Conservation (phyloP, 441 rosid species). For the Pelargonium australe region DNA sequence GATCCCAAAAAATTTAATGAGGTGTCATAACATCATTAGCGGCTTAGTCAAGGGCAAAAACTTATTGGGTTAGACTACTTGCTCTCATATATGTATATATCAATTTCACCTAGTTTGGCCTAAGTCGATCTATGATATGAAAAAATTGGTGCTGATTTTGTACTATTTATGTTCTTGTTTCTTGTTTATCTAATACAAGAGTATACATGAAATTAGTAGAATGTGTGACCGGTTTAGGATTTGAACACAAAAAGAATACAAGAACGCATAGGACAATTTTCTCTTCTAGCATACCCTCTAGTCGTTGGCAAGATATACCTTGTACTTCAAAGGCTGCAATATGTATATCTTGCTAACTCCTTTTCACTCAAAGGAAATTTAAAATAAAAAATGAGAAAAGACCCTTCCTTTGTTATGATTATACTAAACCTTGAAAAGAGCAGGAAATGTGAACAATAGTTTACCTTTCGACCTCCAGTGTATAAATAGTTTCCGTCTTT, state of each 20-base stretch:
- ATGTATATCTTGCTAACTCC: background rate
- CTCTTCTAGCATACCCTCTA: background rate
- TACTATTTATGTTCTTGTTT: no score
- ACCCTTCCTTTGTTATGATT: background rate
- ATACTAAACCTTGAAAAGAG: background rate
- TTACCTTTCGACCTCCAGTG: slow-evolving; percentile 90
- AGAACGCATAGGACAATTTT: background rate
- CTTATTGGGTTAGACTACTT: no score
- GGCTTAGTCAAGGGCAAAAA: no score
- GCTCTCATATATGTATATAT: background rate
- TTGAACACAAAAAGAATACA: background rate
- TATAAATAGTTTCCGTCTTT: slow-evolving; percentile 89
- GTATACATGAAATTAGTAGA: background rate
- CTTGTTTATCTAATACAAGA: background rate
- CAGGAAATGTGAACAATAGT: background rate
- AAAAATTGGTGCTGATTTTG: no score
- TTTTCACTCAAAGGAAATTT: background rate
- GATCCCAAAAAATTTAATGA: no score
- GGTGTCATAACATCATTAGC: no score
- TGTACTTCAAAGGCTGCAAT: background rate
- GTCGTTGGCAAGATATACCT: background rate
- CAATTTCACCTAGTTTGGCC: background rate
- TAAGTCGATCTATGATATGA: no score
- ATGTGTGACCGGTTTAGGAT: background rate
- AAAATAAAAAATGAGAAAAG: background rate